phyloP scores from a whole-genome alignment of 164 flowering plant genomes.

The Vitis rotundifolia region DNA sequence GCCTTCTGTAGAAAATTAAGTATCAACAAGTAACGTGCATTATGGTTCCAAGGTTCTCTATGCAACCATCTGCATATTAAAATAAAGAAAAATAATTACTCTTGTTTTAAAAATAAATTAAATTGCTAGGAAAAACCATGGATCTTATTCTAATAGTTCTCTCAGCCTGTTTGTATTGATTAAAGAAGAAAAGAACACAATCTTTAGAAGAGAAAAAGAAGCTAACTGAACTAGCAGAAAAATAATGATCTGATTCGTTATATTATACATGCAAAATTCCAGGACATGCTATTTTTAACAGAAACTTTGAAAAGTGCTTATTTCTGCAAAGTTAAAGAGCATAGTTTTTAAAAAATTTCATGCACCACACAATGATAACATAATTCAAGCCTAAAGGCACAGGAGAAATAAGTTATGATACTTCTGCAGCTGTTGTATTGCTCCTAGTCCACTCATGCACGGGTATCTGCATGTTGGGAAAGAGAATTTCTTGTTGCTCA shows the following conservation, averaged over 20 bases:
- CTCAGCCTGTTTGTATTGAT: not conserved
- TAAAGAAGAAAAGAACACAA: not conserved
- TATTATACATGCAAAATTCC: not conserved
- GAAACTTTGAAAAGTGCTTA: not conserved
- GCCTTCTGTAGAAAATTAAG: conserved; percentile 72
- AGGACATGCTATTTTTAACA: not conserved
- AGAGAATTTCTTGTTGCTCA: conserved; percentile 36
- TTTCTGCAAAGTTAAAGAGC: not conserved
- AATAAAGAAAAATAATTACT: not conserved
- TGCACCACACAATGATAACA: not conserved
- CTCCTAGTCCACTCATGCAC: conserved; percentile 27
- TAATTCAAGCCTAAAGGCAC: not conserved
- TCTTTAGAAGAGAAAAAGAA: not conserved
- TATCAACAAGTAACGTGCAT: conserved; percentile 61
- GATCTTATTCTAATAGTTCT: not conserved
- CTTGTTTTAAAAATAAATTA: not conserved
- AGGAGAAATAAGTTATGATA: conserved; percentile 21
- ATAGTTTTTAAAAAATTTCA: not conserved
- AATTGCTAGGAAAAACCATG: not conserved
- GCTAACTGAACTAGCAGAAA: not conserved
- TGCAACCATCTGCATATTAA: conserved; percentile 59
- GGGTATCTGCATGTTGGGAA: conserved; percentile 64
- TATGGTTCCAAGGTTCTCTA: conserved; percentile 81
- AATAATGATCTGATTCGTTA: not conserved
- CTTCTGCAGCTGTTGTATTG: conserved; percentile 63